Evolutionary conservation across 2,329 filamentous ascomycete genomes (phyloP).

Genomic region (Fusarium mundagurra): DNA sequence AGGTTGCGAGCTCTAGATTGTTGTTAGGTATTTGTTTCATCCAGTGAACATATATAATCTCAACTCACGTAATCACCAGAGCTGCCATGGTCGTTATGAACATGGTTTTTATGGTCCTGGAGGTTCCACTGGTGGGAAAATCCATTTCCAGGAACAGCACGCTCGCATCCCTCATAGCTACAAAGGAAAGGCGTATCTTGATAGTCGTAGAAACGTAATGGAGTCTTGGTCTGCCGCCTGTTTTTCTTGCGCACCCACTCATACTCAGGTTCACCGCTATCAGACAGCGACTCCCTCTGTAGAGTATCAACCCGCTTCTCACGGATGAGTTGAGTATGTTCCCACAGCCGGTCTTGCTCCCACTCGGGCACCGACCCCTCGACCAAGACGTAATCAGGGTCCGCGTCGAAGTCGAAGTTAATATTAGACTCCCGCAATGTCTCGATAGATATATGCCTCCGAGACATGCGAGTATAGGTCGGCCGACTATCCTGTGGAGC

Average conservation of each 20-base stretch:
- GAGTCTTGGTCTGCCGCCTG: fast-evolving
- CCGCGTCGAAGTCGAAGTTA: neutral
- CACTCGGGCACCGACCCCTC: neutral
- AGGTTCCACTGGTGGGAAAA: too few species aligned
- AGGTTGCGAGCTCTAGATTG: too few species aligned
- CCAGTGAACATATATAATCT: fast-evolving
- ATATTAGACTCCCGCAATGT: neutral
- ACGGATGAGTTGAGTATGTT: neutral
- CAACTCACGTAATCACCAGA: too few species aligned
- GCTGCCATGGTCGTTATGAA: too few species aligned
- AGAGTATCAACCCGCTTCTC: fast-evolving
- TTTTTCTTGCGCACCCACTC: neutral
- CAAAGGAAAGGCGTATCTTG: too few species aligned
- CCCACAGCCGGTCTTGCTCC: neutral
- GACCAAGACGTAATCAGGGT: neutral
- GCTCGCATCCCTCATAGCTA: too few species aligned
- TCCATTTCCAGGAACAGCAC: too few species aligned
- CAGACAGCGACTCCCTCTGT: fast-evolving
- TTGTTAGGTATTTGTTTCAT: too few species aligned
- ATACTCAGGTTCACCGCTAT: fast-evolving
- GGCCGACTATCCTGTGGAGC: neutral
- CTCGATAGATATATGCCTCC: neutral
- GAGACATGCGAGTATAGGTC: neutral
- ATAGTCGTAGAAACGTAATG: too few species aligned
- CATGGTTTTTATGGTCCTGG: too few species aligned